Evolutionary conservation across 176 grass and related monocot genomes (phyloP).

Genomic region (Musa acuminata): DNA sequence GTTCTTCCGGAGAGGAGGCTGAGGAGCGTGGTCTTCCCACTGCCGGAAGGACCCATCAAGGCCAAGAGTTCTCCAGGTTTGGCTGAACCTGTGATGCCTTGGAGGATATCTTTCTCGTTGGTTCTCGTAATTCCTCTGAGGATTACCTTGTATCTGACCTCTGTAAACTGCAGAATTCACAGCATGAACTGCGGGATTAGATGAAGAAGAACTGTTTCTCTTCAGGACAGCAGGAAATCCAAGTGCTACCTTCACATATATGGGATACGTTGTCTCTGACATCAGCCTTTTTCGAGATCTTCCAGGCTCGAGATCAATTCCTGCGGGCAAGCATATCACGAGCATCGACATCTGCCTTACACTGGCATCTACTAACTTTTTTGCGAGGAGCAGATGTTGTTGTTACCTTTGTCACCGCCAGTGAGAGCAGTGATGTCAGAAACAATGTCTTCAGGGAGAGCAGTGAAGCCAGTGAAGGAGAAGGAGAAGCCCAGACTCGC

Average conservation of each 20-base stretch:
- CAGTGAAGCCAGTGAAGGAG: slow-evolving; percentile 95
- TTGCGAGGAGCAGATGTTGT: no score
- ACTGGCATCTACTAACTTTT: not conserved
- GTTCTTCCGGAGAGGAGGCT: slow-evolving; percentile 70
- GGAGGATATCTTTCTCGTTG: slow-evolving; percentile 42
- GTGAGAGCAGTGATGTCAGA: slow-evolving; percentile 31
- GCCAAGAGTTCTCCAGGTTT: slow-evolving; percentile 72
- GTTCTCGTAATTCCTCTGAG: slow-evolving; percentile 38
- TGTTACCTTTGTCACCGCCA: slow-evolving; percentile 45
- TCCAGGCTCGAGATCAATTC: slow-evolving; percentile 51
- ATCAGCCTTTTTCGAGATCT: slow-evolving; percentile 42
- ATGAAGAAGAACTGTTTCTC: not conserved
- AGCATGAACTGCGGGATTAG: not conserved
- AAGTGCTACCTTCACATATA: slow-evolving; percentile 71
- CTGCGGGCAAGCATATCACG: slow-evolving; percentile 5
- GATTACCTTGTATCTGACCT: slow-evolving; percentile 67
- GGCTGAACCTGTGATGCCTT: slow-evolving; percentile 63
- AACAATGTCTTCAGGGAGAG: slow-evolving; percentile 42
- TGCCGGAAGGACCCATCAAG: slow-evolving; percentile 80
- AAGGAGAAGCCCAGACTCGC: slow-evolving; percentile 97
- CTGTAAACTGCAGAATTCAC: slow-evolving; percentile 46
- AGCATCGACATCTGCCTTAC: not conserved
- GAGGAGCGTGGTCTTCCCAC: slow-evolving; percentile 90
- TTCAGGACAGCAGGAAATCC: not conserved
- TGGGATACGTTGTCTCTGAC: slow-evolving; percentile 60